phyloP scores from a whole-genome alignment of 805 yeast species.

The Myxozyma neotropica region DNA sequence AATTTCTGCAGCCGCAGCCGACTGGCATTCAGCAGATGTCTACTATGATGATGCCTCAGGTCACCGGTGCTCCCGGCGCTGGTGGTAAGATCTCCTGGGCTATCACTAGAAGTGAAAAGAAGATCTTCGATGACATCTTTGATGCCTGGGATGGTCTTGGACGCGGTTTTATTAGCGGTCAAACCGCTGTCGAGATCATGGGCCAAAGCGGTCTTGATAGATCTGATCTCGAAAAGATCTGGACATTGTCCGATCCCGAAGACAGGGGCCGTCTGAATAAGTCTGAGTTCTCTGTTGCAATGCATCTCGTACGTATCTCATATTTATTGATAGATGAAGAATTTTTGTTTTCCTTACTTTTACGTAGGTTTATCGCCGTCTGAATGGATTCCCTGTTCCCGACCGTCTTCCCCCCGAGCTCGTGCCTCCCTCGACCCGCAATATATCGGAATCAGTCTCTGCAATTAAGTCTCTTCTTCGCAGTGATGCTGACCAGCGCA shows the following conservation, averaged over 20 bases:
- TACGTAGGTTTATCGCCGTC: slow-evolving; percentile 64
- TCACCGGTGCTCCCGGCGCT: slow-evolving; percentile 46
- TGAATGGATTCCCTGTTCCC: slow-evolving; percentile 89
- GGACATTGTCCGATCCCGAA: slow-evolving; percentile 84
- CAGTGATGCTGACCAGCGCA: slow-evolving; percentile 42
- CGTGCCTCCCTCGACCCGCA: slow-evolving; percentile 80
- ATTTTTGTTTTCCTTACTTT: not conserved
- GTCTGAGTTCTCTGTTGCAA: slow-evolving; percentile 94
- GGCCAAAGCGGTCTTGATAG: slow-evolving; percentile 88
- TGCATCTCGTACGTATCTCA: slow-evolving; percentile 66
- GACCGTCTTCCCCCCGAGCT: slow-evolving; percentile 80
- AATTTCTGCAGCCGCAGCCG: slow-evolving; percentile 26
- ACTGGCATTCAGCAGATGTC: slow-evolving; percentile 53
- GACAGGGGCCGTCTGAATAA: slow-evolving; percentile 81
- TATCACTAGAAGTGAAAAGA: slow-evolving; percentile 84
- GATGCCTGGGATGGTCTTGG: slow-evolving; percentile 77
- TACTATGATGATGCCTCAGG: slow-evolving; percentile 28
- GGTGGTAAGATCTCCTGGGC: slow-evolving; percentile 72
- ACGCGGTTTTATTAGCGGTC: slow-evolving; percentile 74
- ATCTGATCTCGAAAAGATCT: slow-evolving; percentile 81
- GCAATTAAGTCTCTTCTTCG: slow-evolving; percentile 69
- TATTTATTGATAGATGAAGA: not conserved
- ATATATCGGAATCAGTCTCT: slow-evolving; percentile 69
- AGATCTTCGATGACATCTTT: slow-evolving; percentile 83
- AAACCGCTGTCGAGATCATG: slow-evolving; percentile 80